phyloP scores from a whole-genome alignment of 1,284 basidiomycete species.

The Fistulinella staudtii region DNA sequence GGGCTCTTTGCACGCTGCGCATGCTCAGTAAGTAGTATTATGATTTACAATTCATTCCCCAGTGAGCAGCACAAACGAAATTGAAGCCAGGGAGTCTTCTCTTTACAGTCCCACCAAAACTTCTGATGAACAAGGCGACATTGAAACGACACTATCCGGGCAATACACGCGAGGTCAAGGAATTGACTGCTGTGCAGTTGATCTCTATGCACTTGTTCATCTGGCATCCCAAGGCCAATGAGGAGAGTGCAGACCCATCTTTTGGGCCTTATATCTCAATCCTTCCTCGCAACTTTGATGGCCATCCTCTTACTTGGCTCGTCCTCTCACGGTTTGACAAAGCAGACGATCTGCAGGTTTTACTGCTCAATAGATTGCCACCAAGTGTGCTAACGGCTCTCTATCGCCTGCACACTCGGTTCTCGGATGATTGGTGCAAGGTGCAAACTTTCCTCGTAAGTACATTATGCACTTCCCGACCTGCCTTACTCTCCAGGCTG shows the following conservation, averaged over 20 bases:
- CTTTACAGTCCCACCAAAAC: slow-evolving; percentile 64
- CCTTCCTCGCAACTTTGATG: slow-evolving; percentile 64
- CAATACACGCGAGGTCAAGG: slow-evolving; percentile 14
- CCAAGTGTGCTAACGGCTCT: slow-evolving; percentile 48
- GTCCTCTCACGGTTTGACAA: slow-evolving; percentile 28
- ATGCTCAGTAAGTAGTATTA: slow-evolving; percentile 40
- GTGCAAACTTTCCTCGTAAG: slow-evolving; percentile 48
- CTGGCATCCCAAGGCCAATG: slow-evolving; percentile 39
- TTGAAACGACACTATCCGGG: slow-evolving; percentile 51
- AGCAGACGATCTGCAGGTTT: slow-evolving; percentile 13
- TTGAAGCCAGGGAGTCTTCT: slow-evolving; percentile 51
- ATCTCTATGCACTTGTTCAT: slow-evolving; percentile 63
- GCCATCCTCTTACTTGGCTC: slow-evolving; percentile 77
- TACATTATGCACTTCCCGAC: background rate
- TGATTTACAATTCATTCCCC: too few species aligned
- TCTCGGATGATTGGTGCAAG: slow-evolving; percentile 55
- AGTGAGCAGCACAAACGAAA: background rate
- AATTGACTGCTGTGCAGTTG: slow-evolving; percentile 54
- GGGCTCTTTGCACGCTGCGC: slow-evolving; percentile 59
- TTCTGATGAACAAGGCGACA: slow-evolving; percentile 68
- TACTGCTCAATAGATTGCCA: slow-evolving; percentile 47
- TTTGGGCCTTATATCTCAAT: slow-evolving; percentile 76
- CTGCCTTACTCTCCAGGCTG: slow-evolving; percentile 2
- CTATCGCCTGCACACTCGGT: slow-evolving; percentile 46
- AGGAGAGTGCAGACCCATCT: slow-evolving; percentile 48